These are phyloP conservation scores for Smithsoniella earleae DNA, from an alignment of 163 green algal genomes.

Conservation along the genomic window DNA sequence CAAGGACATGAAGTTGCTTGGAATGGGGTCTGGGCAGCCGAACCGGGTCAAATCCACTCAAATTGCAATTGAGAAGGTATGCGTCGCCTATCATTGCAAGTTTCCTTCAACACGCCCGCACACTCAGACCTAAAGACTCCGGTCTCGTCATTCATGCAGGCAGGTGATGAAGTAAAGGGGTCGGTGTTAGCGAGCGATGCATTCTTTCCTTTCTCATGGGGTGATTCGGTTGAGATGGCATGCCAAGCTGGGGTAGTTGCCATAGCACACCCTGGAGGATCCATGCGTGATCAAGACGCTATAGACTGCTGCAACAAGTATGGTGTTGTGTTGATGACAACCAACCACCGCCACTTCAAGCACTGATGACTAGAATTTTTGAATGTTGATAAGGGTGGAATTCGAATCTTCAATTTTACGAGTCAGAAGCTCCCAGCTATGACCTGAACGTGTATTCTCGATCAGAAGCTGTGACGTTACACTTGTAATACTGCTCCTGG, in stretches of 20 bases:
- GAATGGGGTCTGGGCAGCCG: conserved; percentile 95
- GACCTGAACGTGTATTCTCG: too few relatives aligned
- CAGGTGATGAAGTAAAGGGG: conserved; percentile 47
- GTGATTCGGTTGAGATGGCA: conserved; percentile 84
- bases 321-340: conserved; percentile 88
- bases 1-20: conserved; percentile 75
- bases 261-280: conserved; percentile 92
- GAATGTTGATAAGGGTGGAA: background rate
- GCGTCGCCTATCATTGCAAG: background rate
- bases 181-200: conserved; percentile 86
- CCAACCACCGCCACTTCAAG: conserved; percentile 88
- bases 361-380: conserved; percentile 51
- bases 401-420: background rate
- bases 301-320: conserved; percentile 98
- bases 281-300: conserved; percentile 83
- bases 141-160: too few relatives aligned
- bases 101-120: background rate
- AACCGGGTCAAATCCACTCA: conserved; percentile 87
- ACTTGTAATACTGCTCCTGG: too few relatives aligned
- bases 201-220: conserved; percentile 98
- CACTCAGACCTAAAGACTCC: too few relatives aligned
- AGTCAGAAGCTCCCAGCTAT: background rate
- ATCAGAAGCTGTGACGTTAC: too few relatives aligned
- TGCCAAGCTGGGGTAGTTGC: conserved; percentile 85
- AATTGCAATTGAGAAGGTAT: conserved; percentile 93